These are phyloP conservation scores for Nakaseomyces bracarensis DNA, from an alignment of 1,139 yeast species.

Conservation along the genomic window DNA sequence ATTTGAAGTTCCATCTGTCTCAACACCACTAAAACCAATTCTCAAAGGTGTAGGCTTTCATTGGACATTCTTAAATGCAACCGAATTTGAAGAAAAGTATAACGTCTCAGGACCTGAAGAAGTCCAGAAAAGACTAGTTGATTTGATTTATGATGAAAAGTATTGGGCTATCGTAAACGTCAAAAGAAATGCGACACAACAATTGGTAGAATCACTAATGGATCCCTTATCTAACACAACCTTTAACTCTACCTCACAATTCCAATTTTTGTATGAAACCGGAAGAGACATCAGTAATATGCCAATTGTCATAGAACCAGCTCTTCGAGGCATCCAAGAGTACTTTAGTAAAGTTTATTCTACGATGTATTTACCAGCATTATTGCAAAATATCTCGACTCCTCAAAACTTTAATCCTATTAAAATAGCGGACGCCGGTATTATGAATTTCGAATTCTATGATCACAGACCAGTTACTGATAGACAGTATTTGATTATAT, in stretches of 20 bases:
- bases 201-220: constrained; percentile 33
- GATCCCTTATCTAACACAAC: constrained; percentile 19
- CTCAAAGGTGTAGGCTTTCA: constrained; percentile 16
- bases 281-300: constrained; percentile 45
- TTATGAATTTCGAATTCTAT: constrained; percentile 29
- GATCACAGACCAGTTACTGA: constrained; percentile 48
- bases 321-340: constrained; percentile 31
- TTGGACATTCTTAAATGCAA: constrained; percentile 28
- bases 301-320: constrained; percentile 36
- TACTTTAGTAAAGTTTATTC: constrained; percentile 30
- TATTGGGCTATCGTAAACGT: constrained; percentile 49
- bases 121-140: constrained; percentile 34
- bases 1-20: constrained; percentile 1
- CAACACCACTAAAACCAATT: constrained; percentile 10
- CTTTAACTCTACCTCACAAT: constrained; percentile 20
- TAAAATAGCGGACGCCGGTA: constrained; percentile 9
- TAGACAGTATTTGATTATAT: constrained; percentile 50
- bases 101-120: constrained; percentile 35
- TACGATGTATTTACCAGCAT: constrained; percentile 21
- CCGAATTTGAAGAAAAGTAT: constrained; percentile 18
- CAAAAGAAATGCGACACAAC: constrained; percentile 37
- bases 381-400: constrained; percentile 15
- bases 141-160: constrained; percentile 40
- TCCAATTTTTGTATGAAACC: constrained; percentile 39
- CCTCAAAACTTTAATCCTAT: constrained; percentile 13